A percentile compares a stretch with the other conserved stretches of the same genome.
These are phyloP conservation scores for Lactuca saligna DNA, from an alignment of 129 eudicot genomes.

Conservation along the genomic window DNA sequence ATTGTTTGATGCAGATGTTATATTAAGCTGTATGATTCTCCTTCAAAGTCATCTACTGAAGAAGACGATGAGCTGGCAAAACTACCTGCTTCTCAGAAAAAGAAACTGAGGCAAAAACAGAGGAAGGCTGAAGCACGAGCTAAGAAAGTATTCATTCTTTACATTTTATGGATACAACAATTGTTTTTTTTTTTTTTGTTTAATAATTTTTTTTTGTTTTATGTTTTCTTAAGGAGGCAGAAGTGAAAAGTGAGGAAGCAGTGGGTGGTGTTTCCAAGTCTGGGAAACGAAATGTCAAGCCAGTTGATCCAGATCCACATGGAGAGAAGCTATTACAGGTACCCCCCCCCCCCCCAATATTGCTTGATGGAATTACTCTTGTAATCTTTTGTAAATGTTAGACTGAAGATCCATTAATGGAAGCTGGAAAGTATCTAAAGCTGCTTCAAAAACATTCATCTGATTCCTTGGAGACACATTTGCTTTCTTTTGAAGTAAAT, in stretches of 20 bases:
- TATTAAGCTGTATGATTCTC: conserved; percentile 81
- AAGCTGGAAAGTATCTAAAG: conserved; percentile 86
- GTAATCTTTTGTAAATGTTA: conserved; percentile 23
- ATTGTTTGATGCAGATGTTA: conserved; percentile 70
- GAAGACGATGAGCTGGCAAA: conserved; percentile 86
- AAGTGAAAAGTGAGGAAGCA: conserved; percentile 79
- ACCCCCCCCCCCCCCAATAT: too few relatives aligned
- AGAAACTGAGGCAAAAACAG: conserved; percentile 93
- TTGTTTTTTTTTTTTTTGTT: neutral
- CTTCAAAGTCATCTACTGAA: conserved; percentile 74
- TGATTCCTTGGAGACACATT: conserved; percentile 77
- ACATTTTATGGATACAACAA: neutral
- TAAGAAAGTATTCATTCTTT: conserved; percentile 64
- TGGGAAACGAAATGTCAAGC: conserved; percentile 69
- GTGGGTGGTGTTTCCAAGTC: conserved; percentile 60
- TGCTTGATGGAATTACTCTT: neutral
- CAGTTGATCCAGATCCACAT: conserved; percentile 88
- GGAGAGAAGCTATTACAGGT: conserved; percentile 95
- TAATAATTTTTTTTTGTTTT: conserved; percentile 9
- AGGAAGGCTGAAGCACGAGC: conserved; percentile 95
- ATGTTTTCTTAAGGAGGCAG: conserved; percentile 68
- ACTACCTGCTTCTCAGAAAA: conserved; percentile 84
- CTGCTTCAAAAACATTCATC: conserved; percentile 86
- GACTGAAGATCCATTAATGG: conserved; percentile 90
- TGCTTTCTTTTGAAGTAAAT: conserved; percentile 89